phyloP scores from a whole-genome alignment of 371 early-diverging fungal species.

The Parasitella parasitica region DNA sequence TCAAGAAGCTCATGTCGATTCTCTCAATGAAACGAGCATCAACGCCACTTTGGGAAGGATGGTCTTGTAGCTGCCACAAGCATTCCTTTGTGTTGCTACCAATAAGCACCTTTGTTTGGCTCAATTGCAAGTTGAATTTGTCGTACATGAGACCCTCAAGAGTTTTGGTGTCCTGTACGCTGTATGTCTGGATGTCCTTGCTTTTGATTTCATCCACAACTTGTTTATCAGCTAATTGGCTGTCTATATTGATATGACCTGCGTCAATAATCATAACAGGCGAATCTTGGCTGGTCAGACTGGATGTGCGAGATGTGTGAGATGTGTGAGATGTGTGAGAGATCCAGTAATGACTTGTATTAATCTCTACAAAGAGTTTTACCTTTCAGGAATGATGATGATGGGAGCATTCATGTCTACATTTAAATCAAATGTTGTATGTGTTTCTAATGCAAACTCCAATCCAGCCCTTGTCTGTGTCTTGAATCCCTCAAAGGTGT shows the following conservation, averaged over 20 bases:
- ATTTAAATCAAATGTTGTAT: constrained; percentile 74
- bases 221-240: constrained; percentile 65
- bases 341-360: too few relatives aligned
- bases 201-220: constrained; percentile 57
- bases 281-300: constrained; percentile 37
- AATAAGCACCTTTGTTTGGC: constrained; percentile 67
- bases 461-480: constrained; percentile 78
- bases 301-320: too few relatives aligned
- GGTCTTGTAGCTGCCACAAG: constrained; percentile 56
- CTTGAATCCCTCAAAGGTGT: constrained; percentile 71
- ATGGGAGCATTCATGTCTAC: constrained; percentile 87
- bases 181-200: constrained; percentile 50
- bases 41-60: constrained; percentile 18
- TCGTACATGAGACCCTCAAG: constrained; percentile 79
- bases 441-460: constrained; percentile 75
- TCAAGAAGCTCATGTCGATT: constrained; percentile 67
- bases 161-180: constrained; percentile 54
- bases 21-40: constrained; percentile 67
- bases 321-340: too few relatives aligned
- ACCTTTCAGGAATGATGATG: constrained; percentile 79
- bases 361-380: too few relatives aligned
- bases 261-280: constrained; percentile 75
- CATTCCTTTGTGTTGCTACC: constrained; percentile 66
- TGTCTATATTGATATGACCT: constrained; percentile 77
- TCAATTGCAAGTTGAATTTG: constrained; percentile 69